Evolutionary conservation across 2,329 filamentous ascomycete species (phyloP).

Genomic region (Setomelanomma holmii): DNA sequence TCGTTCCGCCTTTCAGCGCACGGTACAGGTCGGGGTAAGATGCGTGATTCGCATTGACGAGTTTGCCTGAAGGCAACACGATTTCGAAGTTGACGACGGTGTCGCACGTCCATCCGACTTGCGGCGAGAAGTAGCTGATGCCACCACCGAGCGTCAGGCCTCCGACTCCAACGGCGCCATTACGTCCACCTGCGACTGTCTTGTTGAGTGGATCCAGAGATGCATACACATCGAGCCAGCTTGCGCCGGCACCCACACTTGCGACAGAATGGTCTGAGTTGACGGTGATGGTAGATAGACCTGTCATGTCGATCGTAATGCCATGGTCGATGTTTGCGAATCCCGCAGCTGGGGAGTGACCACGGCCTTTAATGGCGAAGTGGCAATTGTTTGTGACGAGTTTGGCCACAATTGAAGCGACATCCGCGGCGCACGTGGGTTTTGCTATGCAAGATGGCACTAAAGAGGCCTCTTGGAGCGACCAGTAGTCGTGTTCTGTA

Average conservation of each 20-base stretch:
- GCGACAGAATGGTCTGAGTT: conserved; percentile 24
- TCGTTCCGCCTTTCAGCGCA: conserved; percentile 47
- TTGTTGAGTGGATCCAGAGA: conserved; percentile 28
- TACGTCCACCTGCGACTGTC: conserved; percentile 31
- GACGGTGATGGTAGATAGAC: conserved; percentile 29
- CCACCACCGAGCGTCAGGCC: conserved; percentile 37
- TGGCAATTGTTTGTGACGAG: too few species aligned
- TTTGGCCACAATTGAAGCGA: too few species aligned
- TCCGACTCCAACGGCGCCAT: conserved; percentile 26
- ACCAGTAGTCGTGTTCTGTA: too few species aligned
- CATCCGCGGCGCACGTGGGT: too few species aligned
- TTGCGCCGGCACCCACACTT: conserved; percentile 29
- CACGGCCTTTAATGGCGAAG: too few species aligned
- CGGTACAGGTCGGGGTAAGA: conserved; percentile 49
- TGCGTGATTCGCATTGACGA: conserved; percentile 49
- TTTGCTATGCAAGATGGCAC: too few species aligned
- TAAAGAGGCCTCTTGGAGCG: too few species aligned
- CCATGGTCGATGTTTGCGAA: conserved; percentile 35
- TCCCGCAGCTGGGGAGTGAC: conserved; percentile 32
- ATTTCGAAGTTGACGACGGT: conserved; percentile 43
- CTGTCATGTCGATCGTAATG: conserved; percentile 37
- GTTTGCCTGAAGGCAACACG: conserved; percentile 52
- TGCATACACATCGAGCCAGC: conserved; percentile 32
- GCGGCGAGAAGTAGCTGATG: conserved; percentile 22
- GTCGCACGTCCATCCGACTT: conserved; percentile 23